These are phyloP conservation scores for Aspergillus floridensis DNA, from an alignment of 2,329 filamentous ascomycete species.

Conservation along the genomic window DNA sequence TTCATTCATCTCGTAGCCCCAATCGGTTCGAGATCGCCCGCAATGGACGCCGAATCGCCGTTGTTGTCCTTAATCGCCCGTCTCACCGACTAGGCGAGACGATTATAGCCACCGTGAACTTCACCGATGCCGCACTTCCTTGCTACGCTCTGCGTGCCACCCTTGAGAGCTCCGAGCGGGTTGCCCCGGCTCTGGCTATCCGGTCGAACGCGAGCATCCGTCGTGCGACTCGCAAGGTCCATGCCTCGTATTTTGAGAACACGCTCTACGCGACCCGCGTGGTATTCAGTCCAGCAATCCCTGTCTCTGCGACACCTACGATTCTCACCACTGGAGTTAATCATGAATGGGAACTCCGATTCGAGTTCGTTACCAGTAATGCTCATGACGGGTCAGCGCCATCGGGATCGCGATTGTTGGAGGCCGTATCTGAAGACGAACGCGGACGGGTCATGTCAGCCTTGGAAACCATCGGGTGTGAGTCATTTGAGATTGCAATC, in stretches of 20 bases:
- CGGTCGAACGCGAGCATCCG: constrained; percentile 82
- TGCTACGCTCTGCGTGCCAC: constrained; percentile 83
- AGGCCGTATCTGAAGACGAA: constrained; percentile 76
- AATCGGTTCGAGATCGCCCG: constrained; percentile 95
- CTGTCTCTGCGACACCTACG: constrained; percentile 78
- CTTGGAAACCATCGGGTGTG: constrained; percentile 73
- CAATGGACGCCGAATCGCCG: constrained; percentile 85
- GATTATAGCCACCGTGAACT: constrained; percentile 80
- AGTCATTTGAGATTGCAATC: constrained; percentile 87
- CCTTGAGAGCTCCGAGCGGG: constrained; percentile 81
- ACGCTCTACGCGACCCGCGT: constrained; percentile 76
- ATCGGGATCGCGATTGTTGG: constrained; percentile 59
- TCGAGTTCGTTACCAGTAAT: constrained; percentile 87
- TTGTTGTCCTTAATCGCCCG: constrained; percentile 82
- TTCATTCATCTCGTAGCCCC: constrained; percentile 70
- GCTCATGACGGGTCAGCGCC: constrained; percentile 36
- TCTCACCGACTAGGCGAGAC: constrained; percentile 87
- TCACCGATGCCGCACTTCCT: constrained; percentile 70
- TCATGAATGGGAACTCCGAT: constrained; percentile 81
- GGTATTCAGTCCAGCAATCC: constrained; percentile 80
- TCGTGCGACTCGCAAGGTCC: constrained; percentile 77
- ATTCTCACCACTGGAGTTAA: constrained; percentile 87
- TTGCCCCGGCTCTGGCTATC: constrained; percentile 76
- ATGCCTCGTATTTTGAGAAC: constrained; percentile 76
- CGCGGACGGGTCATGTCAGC: constrained; percentile 74